Base-by-base conservation (phyloP, 2,329 filamentous ascomycete species). In the Fusarium sp. region DNA sequence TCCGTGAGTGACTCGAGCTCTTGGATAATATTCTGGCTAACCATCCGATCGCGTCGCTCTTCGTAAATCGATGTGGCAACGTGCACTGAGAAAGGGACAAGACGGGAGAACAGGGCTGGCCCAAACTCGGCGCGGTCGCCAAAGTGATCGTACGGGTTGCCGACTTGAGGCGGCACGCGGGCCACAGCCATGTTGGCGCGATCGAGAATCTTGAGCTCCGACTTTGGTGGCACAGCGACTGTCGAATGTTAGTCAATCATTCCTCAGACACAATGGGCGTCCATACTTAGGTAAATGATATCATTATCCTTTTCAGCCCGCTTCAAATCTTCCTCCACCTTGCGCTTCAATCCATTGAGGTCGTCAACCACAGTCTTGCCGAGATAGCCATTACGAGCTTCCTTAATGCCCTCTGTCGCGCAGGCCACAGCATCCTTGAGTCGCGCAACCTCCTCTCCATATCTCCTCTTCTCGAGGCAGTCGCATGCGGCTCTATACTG, bases 281-380 rank as follows among this genome's bases (percentile, higher is more conserved):
- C 76, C 84, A 66, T 77, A 88, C 88, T 85, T 3, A 98, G 80
- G 73, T 97, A 99, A 14, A 99, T 97, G 68, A 96, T 82, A 73
- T 99, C 94, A 66, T 99, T 99, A 72, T 99, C 95, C 74, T 92
- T 96, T 73, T 98, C 94, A 0, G 94, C 93, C 42, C 94, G 83
- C 76, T 96, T 97, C 65, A 99, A 71, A 65, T 97, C 93, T 67
- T 97, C 93, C 31, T 89, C 84, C 0, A 97, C 90, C 58, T 89
- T 88, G 57, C 82, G 88, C 78, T 96, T 97, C 54, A 99, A 76
- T 0, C 88, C 90, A 51, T 92, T 90, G 25, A 99, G 78, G 73
- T 98, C 95, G 2, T 89, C 89, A 4, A 91, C 79, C 0, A 99
- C 92, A 0, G 85, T 81, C 69, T 92, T 93, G 75, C 89, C 95